Evolutionary conservation across 2,329 filamentous ascomycete genomes (phyloP).

Genomic region (Knoxdaviesia proteae): DNA sequence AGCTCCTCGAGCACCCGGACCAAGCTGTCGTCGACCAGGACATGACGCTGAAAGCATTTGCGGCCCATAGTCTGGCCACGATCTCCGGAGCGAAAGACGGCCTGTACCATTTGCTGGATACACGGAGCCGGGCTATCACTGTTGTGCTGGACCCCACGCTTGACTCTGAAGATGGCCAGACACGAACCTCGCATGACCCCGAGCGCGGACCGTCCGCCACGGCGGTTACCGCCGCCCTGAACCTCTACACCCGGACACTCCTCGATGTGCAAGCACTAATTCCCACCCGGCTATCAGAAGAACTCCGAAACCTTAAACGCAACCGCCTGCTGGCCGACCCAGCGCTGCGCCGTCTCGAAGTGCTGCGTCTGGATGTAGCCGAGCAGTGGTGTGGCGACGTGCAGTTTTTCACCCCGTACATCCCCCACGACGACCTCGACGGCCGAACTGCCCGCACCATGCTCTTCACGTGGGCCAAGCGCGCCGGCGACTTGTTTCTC

Average conservation of each 20-base stretch:
- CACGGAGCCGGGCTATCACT: slow-evolving; percentile 48
- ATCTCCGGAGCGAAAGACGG: slow-evolving; percentile 65
- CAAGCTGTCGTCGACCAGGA: slow-evolving; percentile 15
- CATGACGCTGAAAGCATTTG: slow-evolving; percentile 51
- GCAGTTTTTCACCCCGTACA: slow-evolving; percentile 68
- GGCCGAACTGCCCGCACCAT: slow-evolving; percentile 37
- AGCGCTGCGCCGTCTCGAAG: slow-evolving; percentile 42
- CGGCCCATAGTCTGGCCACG: slow-evolving; percentile 63
- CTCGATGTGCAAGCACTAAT: slow-evolving; percentile 58
- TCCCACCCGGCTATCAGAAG: slow-evolving; percentile 49
- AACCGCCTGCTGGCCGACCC: slow-evolving; percentile 52
- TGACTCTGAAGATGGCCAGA: slow-evolving; percentile 6
- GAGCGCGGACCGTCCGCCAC: slow-evolving; percentile 16
- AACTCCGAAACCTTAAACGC: slow-evolving; percentile 46
- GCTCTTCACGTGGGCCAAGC: slow-evolving; percentile 41
- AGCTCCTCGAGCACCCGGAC: slow-evolving; percentile 41
- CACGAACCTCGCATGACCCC: slow-evolving; percentile 11
- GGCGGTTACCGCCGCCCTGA: slow-evolving; percentile 42
- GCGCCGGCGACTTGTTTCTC: slow-evolving; percentile 36
- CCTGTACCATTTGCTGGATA: slow-evolving; percentile 54
- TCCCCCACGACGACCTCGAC: slow-evolving; percentile 58
- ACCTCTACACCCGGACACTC: slow-evolving; percentile 57
- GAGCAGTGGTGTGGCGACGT: slow-evolving; percentile 69
- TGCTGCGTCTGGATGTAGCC: slow-evolving; percentile 57
- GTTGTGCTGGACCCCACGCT: slow-evolving; percentile 31